These are phyloP conservation scores for Kokia cookei DNA, from an alignment of 441 rosid genomes.

Conservation along the genomic window DNA sequence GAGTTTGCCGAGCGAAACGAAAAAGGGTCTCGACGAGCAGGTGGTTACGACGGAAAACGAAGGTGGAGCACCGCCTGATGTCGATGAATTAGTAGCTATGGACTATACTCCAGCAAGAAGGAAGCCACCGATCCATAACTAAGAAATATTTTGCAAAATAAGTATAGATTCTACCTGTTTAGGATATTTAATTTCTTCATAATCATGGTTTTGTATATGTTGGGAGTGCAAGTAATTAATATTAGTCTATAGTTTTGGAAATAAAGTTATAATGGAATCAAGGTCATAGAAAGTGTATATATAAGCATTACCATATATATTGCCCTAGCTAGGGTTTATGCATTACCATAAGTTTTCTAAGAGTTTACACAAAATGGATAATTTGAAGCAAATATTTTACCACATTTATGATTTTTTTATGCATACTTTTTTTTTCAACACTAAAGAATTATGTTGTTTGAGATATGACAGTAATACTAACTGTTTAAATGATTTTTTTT, in stretches of 20 bases:
- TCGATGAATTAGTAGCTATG: constrained; percentile 31
- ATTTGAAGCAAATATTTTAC: too few species aligned
- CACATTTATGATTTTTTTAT: too few species aligned
- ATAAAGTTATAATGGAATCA: background rate
- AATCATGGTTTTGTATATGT: background rate
- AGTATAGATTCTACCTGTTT: background rate
- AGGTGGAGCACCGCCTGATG: constrained; percentile 4
- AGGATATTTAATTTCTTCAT: background rate
- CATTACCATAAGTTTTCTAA: background rate
- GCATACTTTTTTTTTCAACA: too few species aligned
- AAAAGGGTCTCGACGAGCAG: constrained; percentile 1
- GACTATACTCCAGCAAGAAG: constrained; percentile 55
- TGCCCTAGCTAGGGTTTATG: background rate
- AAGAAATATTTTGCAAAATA: background rate
- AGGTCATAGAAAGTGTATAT: background rate
- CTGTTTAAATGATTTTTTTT: too few species aligned
- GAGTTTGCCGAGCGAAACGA: constrained; percentile 2
- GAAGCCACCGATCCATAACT: constrained; percentile 71
- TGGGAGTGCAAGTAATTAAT: background rate
- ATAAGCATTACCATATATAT: background rate
- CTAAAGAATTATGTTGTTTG: too few species aligned
- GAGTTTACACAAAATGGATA: too few species aligned
- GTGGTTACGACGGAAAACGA: background rate
- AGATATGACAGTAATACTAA: too few species aligned
- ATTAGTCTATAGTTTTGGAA: background rate